Base-by-base conservation (phyloP, 2,329 filamentous ascomycete species). In the Fusarium continuum region DNA sequence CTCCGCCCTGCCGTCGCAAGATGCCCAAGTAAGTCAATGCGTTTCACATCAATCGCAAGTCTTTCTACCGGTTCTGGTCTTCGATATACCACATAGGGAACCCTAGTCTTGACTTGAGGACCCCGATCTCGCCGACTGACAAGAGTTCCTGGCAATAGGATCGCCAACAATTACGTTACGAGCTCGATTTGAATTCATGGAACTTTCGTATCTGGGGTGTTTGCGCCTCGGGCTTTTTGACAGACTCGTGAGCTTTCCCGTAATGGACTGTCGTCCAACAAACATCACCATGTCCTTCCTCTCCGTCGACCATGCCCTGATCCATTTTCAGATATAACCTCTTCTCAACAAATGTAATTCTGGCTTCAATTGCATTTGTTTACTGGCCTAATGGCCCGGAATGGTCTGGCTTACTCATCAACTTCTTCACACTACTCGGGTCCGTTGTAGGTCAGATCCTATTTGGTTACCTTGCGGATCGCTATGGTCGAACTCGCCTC, bases 181-280 rank as follows among this genome's bases (percentile, higher is more conserved):
- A 84, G 65, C 77, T 84, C 29, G 82, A 84, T 58, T 73, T 84
- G 16, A 84, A 84, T 67, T 80, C 80, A 2, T 84, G 82, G 82
- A 84, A 84, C 67, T 70, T 84, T 45, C 77, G 82, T 35, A 83
- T 84, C 36, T 84, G 82, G 82, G 81, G 79, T 4, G 82, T 84
- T 25, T 81, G 82, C n/a, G 82, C 82, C 39, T 84, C 82, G 0
- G 82, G 82, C 8, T 84, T 84, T 59, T 73, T 84, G 19, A 84
- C 82, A 26, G 82, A 84, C 63, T 83, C 81, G 80, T 83, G 71
- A 50, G 80, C 74, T 49, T 43, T 61, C 45, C 45, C 41, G 25
- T n/a, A 4, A 16, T 35, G 13, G 19, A 19, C 20, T 28, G 39
- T 6, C n/a, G 32, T 23, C 17, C 38, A 31, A 23, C 22, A 16